Base-by-base conservation (phyloP, 176 grass and related monocot species). In the Raddia guianensis region DNA sequence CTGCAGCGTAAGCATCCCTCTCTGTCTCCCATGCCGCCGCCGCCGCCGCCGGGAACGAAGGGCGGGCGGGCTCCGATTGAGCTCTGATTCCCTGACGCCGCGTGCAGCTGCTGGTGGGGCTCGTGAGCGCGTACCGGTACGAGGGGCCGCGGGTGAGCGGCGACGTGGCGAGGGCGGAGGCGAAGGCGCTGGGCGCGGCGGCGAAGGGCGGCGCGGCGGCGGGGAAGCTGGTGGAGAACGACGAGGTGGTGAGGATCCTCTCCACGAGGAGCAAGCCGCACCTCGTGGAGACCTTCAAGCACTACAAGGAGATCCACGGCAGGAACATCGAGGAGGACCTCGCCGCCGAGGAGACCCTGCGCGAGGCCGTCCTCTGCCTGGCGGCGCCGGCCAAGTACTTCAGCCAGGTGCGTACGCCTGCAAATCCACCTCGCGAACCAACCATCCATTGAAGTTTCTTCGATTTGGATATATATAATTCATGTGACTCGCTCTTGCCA, bases 81-180 rank as follows among this genome's bases (percentile, higher is more conserved):
- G 16, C 20, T 37, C 34, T 63, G 57, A 74, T 63, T 3, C 67
- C 42, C 21, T 16, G 0, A 67, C 18, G 46, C 33, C 34, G 48
- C 20, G 8, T 32, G 63, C 82, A 98, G 88, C 75, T 95, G 27
- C 87, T 98, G 74, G 90, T 95, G 1, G 90, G 95, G 35, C 90
- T 98, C 6, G 92, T 98, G 53, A 95, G 92, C 64, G 88, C 95
- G 72, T 98, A 95, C 86, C 43, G 92, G 61, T 98, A 98, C 57
- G 95, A 95, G 70, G 92, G 95, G 3, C 59, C 86, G 7, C 61
- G 80, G 60, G 92, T 95, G 55, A 82, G 75, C 75, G 74, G 79
- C 9, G 95, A 95, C 18, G 51, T 78, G 11, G 86, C 92, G 5
- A 89, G 82, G 72, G 88, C 88, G 3, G 95, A 95, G 84, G 92